Evolutionary conservation across 2,329 filamentous ascomycete species (phyloP), one percentile per base, ranked within the genome.

Genomic region (Penicillium polonicum): DNA sequence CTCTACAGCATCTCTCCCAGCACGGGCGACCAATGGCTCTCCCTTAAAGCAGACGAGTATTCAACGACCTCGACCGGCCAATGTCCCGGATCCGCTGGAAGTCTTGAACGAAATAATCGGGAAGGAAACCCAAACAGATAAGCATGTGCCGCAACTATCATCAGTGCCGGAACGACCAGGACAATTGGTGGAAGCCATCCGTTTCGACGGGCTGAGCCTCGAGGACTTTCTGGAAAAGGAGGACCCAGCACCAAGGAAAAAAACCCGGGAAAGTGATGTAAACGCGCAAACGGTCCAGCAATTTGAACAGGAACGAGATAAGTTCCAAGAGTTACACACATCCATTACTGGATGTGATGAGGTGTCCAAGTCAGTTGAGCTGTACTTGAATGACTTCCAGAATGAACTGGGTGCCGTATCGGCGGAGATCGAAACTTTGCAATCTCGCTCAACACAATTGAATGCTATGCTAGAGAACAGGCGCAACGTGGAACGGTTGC

Each of bases 291-390:
- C 85, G 49, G 76, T 85, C 59, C 85, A 89, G 78, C 88, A 92
- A 77, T 91, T 92, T 72, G 89, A 94, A 73, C 84, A 83, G 63
- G 91, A 96, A 64, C 90, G 88, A 73, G 82, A 88, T 68, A 92
- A 88, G 69, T 96, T 96, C 67, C 88, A 97, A 74, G 91, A 95
- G 56, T 82, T 99, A 42, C 94, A 97, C 75, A 86, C 84, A 68
- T 95, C 92, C 4, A 97, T 99, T 68, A 69, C 81, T 41, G 90
- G 91, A 50, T 99, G 93, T 77, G 94, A 99, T 75, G 89, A 96
- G 71, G 91, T 97, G 50, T 83, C 97, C 45, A 90, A 88, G 74
- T 96, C 92, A 0, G 94, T 99, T 54, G 93, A 99, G 77, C 87
- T 85, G 33, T 97, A 97, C 72, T 82, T 99, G 52, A 90, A 90